phyloP scores from a whole-genome alignment of 2,329 filamentous ascomycete species.

The Colletotrichum navitas region DNA sequence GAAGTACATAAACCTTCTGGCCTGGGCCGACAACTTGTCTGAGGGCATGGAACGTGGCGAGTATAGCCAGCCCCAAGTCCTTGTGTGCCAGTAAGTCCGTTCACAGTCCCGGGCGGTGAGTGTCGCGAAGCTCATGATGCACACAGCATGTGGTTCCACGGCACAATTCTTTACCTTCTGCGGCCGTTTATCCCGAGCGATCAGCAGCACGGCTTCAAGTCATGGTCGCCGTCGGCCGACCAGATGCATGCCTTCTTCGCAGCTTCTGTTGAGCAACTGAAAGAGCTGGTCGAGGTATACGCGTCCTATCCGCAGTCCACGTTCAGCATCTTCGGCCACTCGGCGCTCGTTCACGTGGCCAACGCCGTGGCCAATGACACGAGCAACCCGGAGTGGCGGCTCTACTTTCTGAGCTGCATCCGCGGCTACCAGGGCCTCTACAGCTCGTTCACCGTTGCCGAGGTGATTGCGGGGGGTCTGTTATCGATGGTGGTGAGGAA shows the following conservation, averaged over 20 bases:
- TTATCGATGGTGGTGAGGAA: constrained; percentile 53
- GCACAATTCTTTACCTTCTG: constrained; percentile 37
- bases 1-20: constrained; percentile 55
- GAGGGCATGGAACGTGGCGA: constrained; percentile 46
- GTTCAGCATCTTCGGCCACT: constrained; percentile 57
- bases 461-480: constrained; percentile 51
- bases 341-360: constrained; percentile 53
- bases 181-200: constrained; percentile 37
- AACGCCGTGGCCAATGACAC: constrained; percentile 52
- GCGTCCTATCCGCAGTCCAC: constrained; percentile 49
- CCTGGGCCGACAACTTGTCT: constrained; percentile 53
- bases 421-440: constrained; percentile 54
- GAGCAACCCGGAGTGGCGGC: constrained; percentile 48
- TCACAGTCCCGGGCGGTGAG: neutral
- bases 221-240: constrained; percentile 32
- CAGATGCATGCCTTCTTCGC: constrained; percentile 45
- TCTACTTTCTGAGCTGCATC: constrained; percentile 54
- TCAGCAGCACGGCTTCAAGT: constrained; percentile 30
- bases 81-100: constrained; percentile 52
- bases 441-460: constrained; percentile 52
- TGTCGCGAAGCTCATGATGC: neutral
- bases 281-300: constrained; percentile 55
- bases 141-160: constrained; percentile 35
- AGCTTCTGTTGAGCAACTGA: constrained; percentile 55
- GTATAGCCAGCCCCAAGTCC: constrained; percentile 50